A percentile compares a stretch with the other conserved stretches of the same genome.
Evolutionary conservation across 192 early-diverging fungal genomes (phyloP).

Genomic region (Podila clonocystis): DNA sequence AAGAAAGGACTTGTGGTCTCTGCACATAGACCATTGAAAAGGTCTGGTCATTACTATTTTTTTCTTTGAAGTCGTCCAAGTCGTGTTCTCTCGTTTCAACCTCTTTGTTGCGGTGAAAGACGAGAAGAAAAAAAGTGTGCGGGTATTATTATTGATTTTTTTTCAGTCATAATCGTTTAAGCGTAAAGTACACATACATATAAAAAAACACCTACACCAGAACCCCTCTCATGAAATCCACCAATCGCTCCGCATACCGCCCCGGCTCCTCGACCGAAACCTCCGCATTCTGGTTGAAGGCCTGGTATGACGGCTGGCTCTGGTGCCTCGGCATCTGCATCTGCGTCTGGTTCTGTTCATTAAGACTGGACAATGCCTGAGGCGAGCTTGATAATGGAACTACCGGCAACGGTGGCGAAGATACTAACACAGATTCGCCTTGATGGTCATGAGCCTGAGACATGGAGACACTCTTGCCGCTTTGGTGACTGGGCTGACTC

Average conservation of each 20-base stretch:
- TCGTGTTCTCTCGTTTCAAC: too few species aligned
- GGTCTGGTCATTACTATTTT: too few species aligned
- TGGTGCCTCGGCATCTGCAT: not conserved
- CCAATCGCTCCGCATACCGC: slow-evolving; percentile 34
- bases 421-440: not conserved
- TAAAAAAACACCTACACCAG: slow-evolving; percentile 12
- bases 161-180: not conserved
- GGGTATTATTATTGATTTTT: not conserved
- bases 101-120: too few species aligned
- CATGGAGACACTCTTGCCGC: slow-evolving; percentile 13
- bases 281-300: slow-evolving; percentile 25
- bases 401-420: not conserved
- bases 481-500: slow-evolving; percentile 42
- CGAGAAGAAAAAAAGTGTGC: too few species aligned
- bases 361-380: not conserved
- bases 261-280: slow-evolving; percentile 48
- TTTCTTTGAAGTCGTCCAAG: too few species aligned
- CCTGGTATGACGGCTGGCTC: not conserved
- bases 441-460: not conserved
- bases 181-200: not conserved
- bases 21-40: not conserved
- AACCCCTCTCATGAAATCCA: slow-evolving; percentile 39
- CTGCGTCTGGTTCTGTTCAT: not conserved
- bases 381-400: not conserved
- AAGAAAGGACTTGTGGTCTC: too few species aligned